phyloP scores from a whole-genome alignment of 345 rosid species.

The Reutealis trisperma region DNA sequence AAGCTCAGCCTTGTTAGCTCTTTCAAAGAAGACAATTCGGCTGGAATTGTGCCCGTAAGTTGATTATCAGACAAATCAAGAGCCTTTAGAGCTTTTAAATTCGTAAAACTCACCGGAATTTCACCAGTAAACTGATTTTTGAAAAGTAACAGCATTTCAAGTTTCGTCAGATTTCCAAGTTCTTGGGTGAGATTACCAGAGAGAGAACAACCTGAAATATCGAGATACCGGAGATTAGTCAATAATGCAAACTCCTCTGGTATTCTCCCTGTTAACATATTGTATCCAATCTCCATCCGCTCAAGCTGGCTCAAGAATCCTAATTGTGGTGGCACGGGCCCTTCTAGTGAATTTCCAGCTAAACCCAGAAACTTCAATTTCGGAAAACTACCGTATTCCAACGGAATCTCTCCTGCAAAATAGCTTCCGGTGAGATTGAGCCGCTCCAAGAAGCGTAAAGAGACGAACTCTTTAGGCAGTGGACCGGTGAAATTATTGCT shows the following conservation, averaged over 20 bases:
- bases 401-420: slow-evolving; percentile 77
- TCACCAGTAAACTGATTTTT: slow-evolving; percentile 55
- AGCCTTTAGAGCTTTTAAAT: slow-evolving; percentile 44
- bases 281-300: slow-evolving; percentile 83
- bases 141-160: slow-evolving; percentile 58
- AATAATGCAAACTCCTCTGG: slow-evolving; percentile 60
- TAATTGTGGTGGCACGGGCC: slow-evolving; percentile 59
- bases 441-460: slow-evolving; percentile 60
- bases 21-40: slow-evolving; percentile 47
- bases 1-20: slow-evolving; percentile 61
- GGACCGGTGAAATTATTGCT: slow-evolving; percentile 78
- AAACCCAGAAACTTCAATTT: slow-evolving; percentile 55
- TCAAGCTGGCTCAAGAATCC: slow-evolving; percentile 63
- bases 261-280: slow-evolving; percentile 53
- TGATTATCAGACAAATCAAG: slow-evolving; percentile 75
- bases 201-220: slow-evolving; percentile 61
- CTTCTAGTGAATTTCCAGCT: slow-evolving; percentile 72
- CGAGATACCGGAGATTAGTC: slow-evolving; percentile 62
- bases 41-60: slow-evolving; percentile 70
- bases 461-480: slow-evolving; percentile 54
- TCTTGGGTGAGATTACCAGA: slow-evolving; percentile 62
- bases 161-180: slow-evolving; percentile 62
- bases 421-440: slow-evolving; percentile 97
- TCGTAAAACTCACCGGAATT: slow-evolving; percentile 65
- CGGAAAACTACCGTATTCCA: slow-evolving; percentile 54